These are phyloP conservation scores for Sporobolomyces phaffii DNA, from an alignment of 768 basidiomycete genomes.

Conservation along the genomic window DNA sequence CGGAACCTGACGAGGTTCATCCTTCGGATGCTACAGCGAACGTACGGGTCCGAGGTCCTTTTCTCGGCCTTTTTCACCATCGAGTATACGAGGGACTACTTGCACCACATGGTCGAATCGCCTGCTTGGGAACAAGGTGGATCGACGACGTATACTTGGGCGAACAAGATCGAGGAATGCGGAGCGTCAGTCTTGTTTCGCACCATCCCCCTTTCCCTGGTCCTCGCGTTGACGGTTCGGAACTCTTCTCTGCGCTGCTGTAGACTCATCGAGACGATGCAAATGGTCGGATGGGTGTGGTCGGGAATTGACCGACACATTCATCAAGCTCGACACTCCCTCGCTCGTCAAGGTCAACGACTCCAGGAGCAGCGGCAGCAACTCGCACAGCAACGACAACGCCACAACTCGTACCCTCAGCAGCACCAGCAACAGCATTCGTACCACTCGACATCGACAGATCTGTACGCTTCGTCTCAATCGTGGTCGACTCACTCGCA, in stretches of 20 bases:
- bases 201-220: not conserved
- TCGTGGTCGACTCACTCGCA: not conserved
- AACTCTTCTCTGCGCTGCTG: not conserved
- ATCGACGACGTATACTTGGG: not conserved
- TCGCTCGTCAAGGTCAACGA: conserved; percentile 12
- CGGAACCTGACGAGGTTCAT: not conserved
- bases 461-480: not conserved
- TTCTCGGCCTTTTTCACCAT: conserved; percentile 4
- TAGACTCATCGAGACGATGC: conserved; percentile 6
- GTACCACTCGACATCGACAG: not conserved
- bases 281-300: conserved; percentile 18
- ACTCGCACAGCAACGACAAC: conserved; percentile 3
- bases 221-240: not conserved
- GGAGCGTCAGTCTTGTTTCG: not conserved
- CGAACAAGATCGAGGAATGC: conserved; percentile 16
- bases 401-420: not conserved
- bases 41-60: conserved; percentile 4
- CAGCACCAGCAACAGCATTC: not conserved
- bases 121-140: conserved; percentile 28
- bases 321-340: not conserved
- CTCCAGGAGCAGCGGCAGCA: not conserved
- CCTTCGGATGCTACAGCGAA: not conserved
- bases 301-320: not conserved
- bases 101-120: conserved; percentile 12
- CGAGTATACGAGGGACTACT: conserved; percentile 18